Conservation (phyloP, 2,329 filamentous ascomycete genomes). For the Scytalidium lignicola region DNA sequence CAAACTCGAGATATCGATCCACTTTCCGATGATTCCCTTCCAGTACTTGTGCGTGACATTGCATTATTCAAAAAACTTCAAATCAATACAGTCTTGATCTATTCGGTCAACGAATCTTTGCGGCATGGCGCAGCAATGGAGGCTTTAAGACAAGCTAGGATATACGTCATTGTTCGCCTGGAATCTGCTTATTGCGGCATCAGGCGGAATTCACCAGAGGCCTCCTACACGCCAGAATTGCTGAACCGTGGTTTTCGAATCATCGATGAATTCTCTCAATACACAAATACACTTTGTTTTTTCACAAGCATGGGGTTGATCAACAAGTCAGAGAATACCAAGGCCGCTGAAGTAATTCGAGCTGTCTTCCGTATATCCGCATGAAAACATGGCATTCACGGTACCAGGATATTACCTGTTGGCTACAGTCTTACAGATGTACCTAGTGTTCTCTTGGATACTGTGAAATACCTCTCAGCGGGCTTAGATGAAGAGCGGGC, state of each 20-base stretch:
- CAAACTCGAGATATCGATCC: not conserved
- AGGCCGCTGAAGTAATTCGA: not conserved
- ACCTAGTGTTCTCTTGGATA: not conserved
- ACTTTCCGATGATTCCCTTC: not conserved
- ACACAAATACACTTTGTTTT: not conserved
- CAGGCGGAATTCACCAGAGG: not conserved
- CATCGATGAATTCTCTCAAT: not conserved
- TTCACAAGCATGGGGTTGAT: not conserved
- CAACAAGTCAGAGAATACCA: not conserved
- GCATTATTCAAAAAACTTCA: not conserved
- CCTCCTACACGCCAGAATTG: not conserved
- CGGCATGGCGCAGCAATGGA: not conserved
- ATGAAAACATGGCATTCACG: not conserved
- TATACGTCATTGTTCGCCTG: not conserved
- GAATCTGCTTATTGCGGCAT: not conserved
- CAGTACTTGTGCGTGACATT: not conserved
- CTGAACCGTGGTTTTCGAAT: not conserved
- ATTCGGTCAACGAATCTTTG: not conserved
- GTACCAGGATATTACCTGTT: not conserved
- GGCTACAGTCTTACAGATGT: not conserved
- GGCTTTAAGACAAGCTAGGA: not conserved
- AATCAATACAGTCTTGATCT: not conserved
- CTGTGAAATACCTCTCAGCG: not conserved
- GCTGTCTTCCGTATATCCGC: not conserved
- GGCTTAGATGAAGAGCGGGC: not conserved